Evolutionary conservation across 495 filamentous ascomycete genomes (phyloP).

Genomic region (Lasiosphaeria miniovina): DNA sequence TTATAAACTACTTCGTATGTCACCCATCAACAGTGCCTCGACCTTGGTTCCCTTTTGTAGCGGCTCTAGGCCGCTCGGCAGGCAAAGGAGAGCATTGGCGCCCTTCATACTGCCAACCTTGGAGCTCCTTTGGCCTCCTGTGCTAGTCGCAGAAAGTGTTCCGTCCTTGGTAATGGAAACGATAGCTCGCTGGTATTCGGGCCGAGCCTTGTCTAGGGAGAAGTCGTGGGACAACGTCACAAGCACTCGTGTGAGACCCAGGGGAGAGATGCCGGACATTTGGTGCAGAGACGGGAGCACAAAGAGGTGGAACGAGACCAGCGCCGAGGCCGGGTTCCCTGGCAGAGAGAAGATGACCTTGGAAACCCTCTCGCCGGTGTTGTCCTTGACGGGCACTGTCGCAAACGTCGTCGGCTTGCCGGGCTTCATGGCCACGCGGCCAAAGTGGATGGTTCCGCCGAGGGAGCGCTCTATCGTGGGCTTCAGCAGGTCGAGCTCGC

Average conservation of each 20-base stretch:
- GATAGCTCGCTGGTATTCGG: constrained; percentile 84
- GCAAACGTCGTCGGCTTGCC: constrained; percentile 98
- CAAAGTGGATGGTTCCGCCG: constrained; percentile 94
- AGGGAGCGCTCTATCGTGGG: constrained; percentile 90
- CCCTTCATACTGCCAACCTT: constrained; percentile 81
- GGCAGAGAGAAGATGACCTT: constrained; percentile 88
- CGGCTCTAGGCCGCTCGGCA: constrained; percentile 53
- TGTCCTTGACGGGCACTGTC: constrained; percentile 67
- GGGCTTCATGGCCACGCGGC: constrained; percentile 94
- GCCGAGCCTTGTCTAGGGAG: constrained; percentile 64
- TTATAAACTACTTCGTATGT: constrained; percentile 29
- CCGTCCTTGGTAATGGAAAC: constrained; percentile 59
- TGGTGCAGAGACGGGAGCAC: constrained; percentile 84
- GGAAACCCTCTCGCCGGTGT: constrained; percentile 51
- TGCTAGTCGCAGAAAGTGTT: constrained; percentile 71
- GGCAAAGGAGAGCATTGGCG: constrained; percentile 80
- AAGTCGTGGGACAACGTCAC: constrained; percentile 73
- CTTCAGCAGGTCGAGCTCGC: constrained; percentile 94
- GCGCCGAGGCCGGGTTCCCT: constrained; percentile 88
- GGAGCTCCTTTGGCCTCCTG: constrained; percentile 86
- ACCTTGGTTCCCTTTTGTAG: constrained; percentile 43
- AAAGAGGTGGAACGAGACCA: constrained; percentile 92
- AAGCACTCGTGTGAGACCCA: constrained; percentile 66
- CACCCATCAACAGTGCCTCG: constrained; percentile 44
- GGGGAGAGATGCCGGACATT: constrained; percentile 55